These are phyloP conservation scores for Wickerhamomyces strasburgensis DNA, from an alignment of 805 yeast species.

Conservation along the genomic window DNA sequence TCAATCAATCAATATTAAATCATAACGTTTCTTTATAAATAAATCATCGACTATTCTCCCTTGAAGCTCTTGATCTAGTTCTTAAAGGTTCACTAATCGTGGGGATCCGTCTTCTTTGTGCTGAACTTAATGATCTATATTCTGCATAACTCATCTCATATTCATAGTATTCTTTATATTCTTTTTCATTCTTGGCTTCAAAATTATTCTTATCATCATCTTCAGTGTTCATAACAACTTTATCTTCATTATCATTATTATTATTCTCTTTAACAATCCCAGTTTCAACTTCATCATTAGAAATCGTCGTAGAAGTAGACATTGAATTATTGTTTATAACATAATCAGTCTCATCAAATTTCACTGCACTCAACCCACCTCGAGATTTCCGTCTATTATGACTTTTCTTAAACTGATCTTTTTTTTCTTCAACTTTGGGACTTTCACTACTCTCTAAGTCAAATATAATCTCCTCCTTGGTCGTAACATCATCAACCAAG, in stretches of 20 bases:
- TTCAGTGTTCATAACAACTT: background rate
- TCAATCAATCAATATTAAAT: too few species aligned
- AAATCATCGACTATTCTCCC: slow-evolving; percentile 11
- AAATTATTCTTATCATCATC: too few species aligned
- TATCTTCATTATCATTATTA: too few species aligned
- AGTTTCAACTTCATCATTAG: too few species aligned
- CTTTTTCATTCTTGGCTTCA: too few species aligned
- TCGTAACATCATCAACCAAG: slow-evolving; percentile 21
- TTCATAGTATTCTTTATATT: background rate
- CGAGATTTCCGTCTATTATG: slow-evolving; percentile 25
- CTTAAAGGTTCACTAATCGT: slow-evolving; percentile 23
- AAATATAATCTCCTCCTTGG: slow-evolving; percentile 13
- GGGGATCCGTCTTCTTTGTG: slow-evolving; percentile 26
- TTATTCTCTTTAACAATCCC: too few species aligned
- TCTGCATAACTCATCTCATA: slow-evolving; percentile 1
- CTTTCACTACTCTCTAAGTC: slow-evolving; percentile 10
- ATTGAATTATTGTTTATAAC: background rate
- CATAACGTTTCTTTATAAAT: too few species aligned
- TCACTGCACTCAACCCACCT: slow-evolving; percentile 24
- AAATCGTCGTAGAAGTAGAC: too few species aligned
- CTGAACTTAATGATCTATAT: slow-evolving; percentile 13
- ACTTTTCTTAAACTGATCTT: slow-evolving; percentile 11
- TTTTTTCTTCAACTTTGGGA: slow-evolving; percentile 6
- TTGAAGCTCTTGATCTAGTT: slow-evolving; percentile 25
- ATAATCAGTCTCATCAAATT: slow-evolving; percentile 14